Conservation (phyloP, 2,329 filamentous ascomycete genomes). For the Magnaporthiopsis rhizophila region DNA sequence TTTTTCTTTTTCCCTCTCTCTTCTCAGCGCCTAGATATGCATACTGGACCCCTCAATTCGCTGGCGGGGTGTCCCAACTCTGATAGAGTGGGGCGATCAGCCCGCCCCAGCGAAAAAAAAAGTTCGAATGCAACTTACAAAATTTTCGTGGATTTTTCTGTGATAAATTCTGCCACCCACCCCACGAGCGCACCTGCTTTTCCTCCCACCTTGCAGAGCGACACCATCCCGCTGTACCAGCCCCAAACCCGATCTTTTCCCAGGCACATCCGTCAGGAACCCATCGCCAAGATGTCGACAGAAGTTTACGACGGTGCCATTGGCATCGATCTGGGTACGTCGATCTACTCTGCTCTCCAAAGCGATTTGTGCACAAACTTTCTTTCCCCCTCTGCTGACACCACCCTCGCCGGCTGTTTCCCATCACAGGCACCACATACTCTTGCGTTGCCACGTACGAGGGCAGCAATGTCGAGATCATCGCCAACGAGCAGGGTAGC, state of each 20-base stretch:
- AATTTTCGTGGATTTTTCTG: slow-evolving; percentile 7
- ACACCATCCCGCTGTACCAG: slow-evolving; percentile 1
- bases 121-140: slow-evolving; percentile 9
- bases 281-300: slow-evolving; percentile 69
- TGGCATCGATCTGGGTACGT: slow-evolving; percentile 97
- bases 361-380: slow-evolving; percentile 12
- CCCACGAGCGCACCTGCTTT: slow-evolving; percentile 2
- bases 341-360: slow-evolving; percentile 8
- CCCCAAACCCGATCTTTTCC: slow-evolving; percentile 2
- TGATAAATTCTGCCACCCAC: slow-evolving; percentile 7
- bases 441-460: slow-evolving; percentile 99
- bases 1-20: background rate
- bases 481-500: slow-evolving; percentile 99
- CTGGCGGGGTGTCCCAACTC: background rate
- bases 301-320: slow-evolving; percentile 99
- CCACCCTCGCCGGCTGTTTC: slow-evolving; percentile 4
- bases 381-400: slow-evolving; percentile 6
- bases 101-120: slow-evolving; percentile 6
- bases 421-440: slow-evolving; percentile 82
- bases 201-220: background rate
- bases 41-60: background rate
- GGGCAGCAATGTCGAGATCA: slow-evolving; percentile 99
- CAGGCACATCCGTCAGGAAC: slow-evolving; percentile 10
- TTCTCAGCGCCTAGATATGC: background rate
- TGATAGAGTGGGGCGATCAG: background rate